Evolutionary conservation across 768 basidiomycete species (phyloP), one percentile per base, ranked within the genome.

Genomic region (Mycena indigotica): DNA sequence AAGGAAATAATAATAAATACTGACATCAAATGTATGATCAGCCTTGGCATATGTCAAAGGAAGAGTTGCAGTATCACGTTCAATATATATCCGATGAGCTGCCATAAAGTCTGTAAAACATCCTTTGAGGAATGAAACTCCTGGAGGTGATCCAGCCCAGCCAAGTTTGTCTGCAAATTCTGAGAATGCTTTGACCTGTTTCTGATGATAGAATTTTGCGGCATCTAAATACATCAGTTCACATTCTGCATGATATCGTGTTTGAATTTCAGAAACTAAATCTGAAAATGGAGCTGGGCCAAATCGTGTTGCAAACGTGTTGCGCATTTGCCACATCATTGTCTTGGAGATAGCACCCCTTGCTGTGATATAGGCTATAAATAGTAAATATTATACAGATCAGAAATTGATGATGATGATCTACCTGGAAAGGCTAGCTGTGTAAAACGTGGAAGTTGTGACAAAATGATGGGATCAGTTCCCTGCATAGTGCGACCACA

Each of bases 361-460:
- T 25, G 54, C 21, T 2, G 54, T 48, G 26, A 55, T 55, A 26
- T 55, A 55, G 5, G 45, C 54, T 55, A 26, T 17, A 44, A 41
- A 15, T n/a, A n/a, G n/a, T n/a, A 38, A n/a, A 38, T 10, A 10
- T 5, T 12, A 19, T 17, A 28, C n/a, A 41, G 2, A 19, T 29
- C 28, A 25, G 21, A 2, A 23, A 4, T 1, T 26, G 16, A 49
- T 39, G 15, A 49, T 5, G 28, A 39, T 26, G 39, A 44, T 3
- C 10, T 30, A 55, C 54, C 54, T 15, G 54, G 54, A 19, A 55
- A 55, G 29, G 56, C 56, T 3, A n/a, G 26, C 25, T 57, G 59
- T 17, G 61, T 51, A 40, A 41, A 50, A 10, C 28, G 5, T 30
- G 62, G 62, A 1, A 61, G 52, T 28, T 64, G 62, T 8, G 19